phyloP scores from a whole-genome alignment of 257 asterid species.

The Thymus mandschuricus region DNA sequence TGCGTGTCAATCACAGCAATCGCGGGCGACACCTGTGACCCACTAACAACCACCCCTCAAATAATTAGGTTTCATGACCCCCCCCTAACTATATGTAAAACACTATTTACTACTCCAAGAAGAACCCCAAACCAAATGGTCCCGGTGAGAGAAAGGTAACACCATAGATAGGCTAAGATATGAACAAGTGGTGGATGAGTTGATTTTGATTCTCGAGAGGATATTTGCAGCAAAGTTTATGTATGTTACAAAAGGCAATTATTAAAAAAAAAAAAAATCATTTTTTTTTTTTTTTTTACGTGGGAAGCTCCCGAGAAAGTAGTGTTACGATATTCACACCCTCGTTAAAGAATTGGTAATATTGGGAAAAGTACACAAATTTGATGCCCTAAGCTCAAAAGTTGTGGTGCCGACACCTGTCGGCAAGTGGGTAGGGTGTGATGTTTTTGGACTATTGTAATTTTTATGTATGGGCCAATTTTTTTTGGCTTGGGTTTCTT shows the following conservation, averaged over 20 bases:
- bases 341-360: conserved; percentile 11
- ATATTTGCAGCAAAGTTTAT: conserved; percentile 22
- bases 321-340: conserved; percentile 28
- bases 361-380: conserved; percentile 16
- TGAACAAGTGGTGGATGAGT: conserved; percentile 28
- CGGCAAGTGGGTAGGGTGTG: conserved; percentile 42
- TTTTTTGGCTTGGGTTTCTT: conserved; percentile 31
- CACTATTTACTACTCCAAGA: background rate
- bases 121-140: conserved; percentile 33
- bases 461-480: conserved; percentile 18
- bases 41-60: conserved; percentile 6
- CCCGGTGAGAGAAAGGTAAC: conserved; percentile 45
- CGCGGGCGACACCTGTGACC: conserved; percentile 10
- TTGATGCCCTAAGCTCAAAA: conserved; percentile 40
- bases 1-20: conserved; percentile 20
- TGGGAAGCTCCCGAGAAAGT: conserved; percentile 18
- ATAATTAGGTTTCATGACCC: background rate
- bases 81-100: background rate
- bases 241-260: conserved; percentile 4
- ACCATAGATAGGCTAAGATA: conserved; percentile 14
- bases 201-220: conserved; percentile 42
- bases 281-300: background rate
- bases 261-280: no score
- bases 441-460: conserved; percentile 12
- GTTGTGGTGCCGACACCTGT: conserved; percentile 52